Conservation (phyloP, 257 asterid species). For the Solanum gandarillasii region DNA sequence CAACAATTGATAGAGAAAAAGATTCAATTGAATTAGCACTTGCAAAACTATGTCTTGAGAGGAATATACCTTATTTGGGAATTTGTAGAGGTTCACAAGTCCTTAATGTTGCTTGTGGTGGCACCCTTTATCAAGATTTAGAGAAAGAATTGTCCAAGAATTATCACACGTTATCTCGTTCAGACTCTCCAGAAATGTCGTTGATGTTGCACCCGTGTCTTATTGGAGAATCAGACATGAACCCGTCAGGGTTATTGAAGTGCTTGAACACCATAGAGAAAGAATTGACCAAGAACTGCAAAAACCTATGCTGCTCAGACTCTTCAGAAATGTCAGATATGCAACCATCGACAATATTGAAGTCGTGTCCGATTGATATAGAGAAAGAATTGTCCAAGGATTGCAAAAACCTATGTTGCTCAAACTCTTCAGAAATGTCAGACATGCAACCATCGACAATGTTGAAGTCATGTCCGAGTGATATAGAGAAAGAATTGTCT, state of each 20-base stretch:
- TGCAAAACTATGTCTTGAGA: constrained; percentile 73
- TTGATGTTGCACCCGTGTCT: neutral
- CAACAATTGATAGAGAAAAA: constrained; percentile 63
- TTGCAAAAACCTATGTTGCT: no score
- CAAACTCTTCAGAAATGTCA: neutral
- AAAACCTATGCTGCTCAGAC: neutral
- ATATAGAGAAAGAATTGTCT: neutral
- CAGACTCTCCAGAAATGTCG: neutral
- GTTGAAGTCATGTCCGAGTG: neutral
- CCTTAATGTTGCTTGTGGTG: constrained; percentile 86
- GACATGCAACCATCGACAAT: no score
- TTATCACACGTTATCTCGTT: neutral
- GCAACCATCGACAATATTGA: neutral
- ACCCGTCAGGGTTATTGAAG: neutral
- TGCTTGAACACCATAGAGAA: neutral
- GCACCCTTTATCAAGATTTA: constrained; percentile 75
- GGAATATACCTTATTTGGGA: constrained; percentile 82
- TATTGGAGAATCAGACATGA: no score
- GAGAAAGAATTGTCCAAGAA: constrained; percentile 39
- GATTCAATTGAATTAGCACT: constrained; percentile 70
- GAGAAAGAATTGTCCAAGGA: neutral
- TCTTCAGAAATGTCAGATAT: neutral
- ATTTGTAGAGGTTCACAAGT: constrained; percentile 89
- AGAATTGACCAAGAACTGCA: neutral
- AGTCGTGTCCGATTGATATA: neutral